Evolutionary conservation across 2,329 filamentous ascomycete genomes (phyloP), one percentile per base, ranked within the genome.

Genomic region (Atkinsonella hypoxylon): DNA sequence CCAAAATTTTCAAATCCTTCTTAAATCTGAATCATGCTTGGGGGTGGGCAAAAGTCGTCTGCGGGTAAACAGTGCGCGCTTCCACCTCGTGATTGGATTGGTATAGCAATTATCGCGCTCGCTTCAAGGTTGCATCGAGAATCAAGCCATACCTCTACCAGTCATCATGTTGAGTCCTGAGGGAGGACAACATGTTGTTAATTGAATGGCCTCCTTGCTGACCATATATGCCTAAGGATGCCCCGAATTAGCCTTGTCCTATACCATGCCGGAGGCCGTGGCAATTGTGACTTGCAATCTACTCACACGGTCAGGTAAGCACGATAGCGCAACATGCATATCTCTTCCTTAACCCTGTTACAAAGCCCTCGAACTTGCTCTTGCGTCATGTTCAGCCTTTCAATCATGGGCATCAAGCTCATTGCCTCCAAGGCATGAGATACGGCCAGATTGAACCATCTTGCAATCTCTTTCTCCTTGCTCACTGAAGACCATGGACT

Each of bases 401-500:
- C 77, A 43, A 79, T 83, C 61, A 96, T 76, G 8, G 89, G 85
- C 36, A 77, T 85, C 59, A 93, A 66, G 56, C 83, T 84, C 59
- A 94, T 72, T 12, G 83, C 81, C 58, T 89, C 79, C 47, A 94
- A 68, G 26, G 85, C 85, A 61, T 87, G 80, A 11, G 77, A 82
- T 57, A 95, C 73, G 39, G 82, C 83, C 22, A 91, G 71, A 61
- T 91, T 89, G 68, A 94, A 95, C 86, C 87, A 95, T 52, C 82
- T 76, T 31, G 86, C 88, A 49, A 89, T 76, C 43, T 84, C 77
- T 54, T 81, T 82, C 57, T 82, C 75, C 55, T 81, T 74, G 26
- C 75, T 71, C 58, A 87, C 80, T 26, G 70, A 65, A 52, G 80
- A 78, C 85, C 87, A 91, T 22, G 82, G 80, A 61, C 85, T 91